A percentile compares a stretch with the other conserved stretches of the same genome.
phyloP scores from a whole-genome alignment of 2,329 filamentous ascomycete genomes.

The Penicillium sp. region DNA sequence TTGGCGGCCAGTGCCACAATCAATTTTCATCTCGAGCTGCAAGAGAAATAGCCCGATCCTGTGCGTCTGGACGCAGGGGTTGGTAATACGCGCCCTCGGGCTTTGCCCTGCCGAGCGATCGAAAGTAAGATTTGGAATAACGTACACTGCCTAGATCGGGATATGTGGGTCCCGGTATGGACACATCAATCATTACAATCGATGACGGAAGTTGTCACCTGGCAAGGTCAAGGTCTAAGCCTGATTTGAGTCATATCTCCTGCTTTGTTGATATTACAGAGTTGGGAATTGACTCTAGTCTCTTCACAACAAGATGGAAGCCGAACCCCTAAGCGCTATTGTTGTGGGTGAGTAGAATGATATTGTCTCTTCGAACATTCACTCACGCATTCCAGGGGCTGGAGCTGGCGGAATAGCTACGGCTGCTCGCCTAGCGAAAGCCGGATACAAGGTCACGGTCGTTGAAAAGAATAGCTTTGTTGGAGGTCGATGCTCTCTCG shows the following conservation, averaged over 20 bases:
- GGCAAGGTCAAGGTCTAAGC: not conserved
- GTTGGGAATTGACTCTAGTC: not conserved
- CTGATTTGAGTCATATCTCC: not conserved
- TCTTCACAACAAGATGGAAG: not conserved
- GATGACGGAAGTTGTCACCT: not conserved
- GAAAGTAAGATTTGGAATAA: not conserved
- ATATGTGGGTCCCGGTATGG: not conserved
- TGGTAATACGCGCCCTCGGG: not conserved
- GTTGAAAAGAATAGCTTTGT: constrained; percentile 76
- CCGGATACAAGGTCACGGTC: constrained; percentile 70
- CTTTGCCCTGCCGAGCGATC: not conserved
- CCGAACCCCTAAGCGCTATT: not conserved
- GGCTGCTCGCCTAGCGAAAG: constrained; percentile 68
- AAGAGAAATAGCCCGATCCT: not conserved
- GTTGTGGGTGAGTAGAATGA: not conserved
- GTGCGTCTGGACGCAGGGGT: not conserved
- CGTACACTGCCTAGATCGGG: not conserved
- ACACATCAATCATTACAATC: not conserved
- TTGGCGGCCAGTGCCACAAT: not conserved
- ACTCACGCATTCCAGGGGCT: not conserved
- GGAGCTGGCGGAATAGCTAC: constrained; percentile 72
- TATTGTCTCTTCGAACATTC: not conserved
- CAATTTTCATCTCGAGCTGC: not conserved
- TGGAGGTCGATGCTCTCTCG: constrained; percentile 69
- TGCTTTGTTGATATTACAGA: not conserved